Evolutionary conservation across 1,284 basidiomycete species (phyloP), one percentile per base, ranked within the genome.

Genomic region (Melampsora americana): DNA sequence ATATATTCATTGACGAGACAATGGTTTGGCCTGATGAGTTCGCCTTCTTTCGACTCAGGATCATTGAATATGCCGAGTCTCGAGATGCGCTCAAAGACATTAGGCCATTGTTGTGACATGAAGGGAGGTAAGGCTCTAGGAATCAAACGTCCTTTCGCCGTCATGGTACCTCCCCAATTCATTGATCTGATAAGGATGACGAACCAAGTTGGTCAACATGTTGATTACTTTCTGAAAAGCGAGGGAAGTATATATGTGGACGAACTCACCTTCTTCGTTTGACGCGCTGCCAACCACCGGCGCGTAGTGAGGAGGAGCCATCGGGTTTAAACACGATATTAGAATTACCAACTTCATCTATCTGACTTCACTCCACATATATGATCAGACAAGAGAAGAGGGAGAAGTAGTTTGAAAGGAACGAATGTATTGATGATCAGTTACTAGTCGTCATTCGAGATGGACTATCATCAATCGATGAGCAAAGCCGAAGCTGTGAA

Each of bases 1-100:
- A 87, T 85, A 82, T 97, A 97, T 85, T 93, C 91, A 81, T 92
- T 93, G 79, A 94, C 84, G 77, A 95, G 89, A 77, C 95, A 87
- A 84, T 96, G 92, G 84, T 93, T 96, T 50, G 90, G 92, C 23
- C 26, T 26, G n/a, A 18, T n/a, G 12, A 50, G 23, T 18, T 39
- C 3, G 1, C 14, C n/a, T 3, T 61, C 42, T 4, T 18, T 44
- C 6, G 69, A 65, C 48, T 84, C 84, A 26, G 84, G 84, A 80
- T 91, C 90, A 65, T 88, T 86, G 80, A 92, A 93, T 0, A 85
- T 87, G 2, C 87, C 87, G 11, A 88, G 90, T 1, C 70, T 70
- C 35, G 77, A 53, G 56, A 95, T 87, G 26, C 91, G 89, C 46
- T 85, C 81, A 74, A 94, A 85, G 74, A 97, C 85, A 81, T 91